Conservation (phyloP, 495 filamentous ascomycete genomes). For the Penicillium ochrochloron region DNA sequence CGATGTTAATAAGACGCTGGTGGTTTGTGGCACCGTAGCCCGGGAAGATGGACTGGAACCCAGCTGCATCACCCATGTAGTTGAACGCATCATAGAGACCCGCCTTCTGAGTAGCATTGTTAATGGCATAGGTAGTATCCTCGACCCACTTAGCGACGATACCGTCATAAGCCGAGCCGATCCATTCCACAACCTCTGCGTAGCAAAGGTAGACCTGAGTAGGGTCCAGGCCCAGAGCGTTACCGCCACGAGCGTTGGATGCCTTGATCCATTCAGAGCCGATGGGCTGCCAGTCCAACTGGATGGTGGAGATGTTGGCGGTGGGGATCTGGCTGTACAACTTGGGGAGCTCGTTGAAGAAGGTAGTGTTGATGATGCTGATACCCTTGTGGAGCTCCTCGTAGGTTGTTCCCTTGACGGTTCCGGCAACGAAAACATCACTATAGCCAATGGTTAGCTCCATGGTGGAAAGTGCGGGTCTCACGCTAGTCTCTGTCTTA, state of each 20-base stretch:
- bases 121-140: conserved; percentile 40
- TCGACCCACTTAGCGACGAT: conserved; percentile 39
- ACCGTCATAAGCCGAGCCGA: conserved; percentile 36
- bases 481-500: conserved; percentile 15
- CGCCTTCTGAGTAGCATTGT: conserved; percentile 39
- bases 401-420: conserved; percentile 39
- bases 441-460: conserved; percentile 24
- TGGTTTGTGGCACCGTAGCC: conserved; percentile 54
- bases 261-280: conserved; percentile 45
- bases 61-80: conserved; percentile 40
- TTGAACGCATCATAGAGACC: conserved; percentile 40
- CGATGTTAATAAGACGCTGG: conserved; percentile 39
- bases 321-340: conserved; percentile 35
- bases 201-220: conserved; percentile 42
- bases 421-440: conserved; percentile 44
- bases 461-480: neutral
- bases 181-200: conserved; percentile 47
- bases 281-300: conserved; percentile 53
- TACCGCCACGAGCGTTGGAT: conserved; percentile 39
- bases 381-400: conserved; percentile 35
- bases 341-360: conserved; percentile 39
- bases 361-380: conserved; percentile 44
- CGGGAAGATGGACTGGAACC: conserved; percentile 43
- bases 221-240: conserved; percentile 48
- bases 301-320: conserved; percentile 41